Percentiles rank a stretch among this genome's conserved stretches.
Conservation (phyloP, 2,329 filamentous ascomycete species). For the Trichothecium roseum region DNA sequence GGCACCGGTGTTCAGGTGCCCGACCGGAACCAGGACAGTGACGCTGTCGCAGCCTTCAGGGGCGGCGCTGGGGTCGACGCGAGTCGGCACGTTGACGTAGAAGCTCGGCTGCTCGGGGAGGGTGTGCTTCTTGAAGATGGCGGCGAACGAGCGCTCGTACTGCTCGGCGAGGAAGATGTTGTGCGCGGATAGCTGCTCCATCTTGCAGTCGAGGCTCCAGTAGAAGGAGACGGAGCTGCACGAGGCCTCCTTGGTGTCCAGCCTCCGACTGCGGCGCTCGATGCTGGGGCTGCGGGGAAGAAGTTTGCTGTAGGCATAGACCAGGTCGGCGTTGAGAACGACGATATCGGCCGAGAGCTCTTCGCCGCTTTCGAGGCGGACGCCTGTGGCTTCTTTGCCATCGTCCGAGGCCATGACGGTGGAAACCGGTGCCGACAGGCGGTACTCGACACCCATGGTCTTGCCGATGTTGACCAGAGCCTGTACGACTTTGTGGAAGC, state of each 20-base stretch:
- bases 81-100: conserved; percentile 66
- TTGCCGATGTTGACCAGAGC: conserved; percentile 54
- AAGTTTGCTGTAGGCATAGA: conserved; percentile 64
- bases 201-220: conserved; percentile 52
- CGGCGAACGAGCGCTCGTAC: conserved; percentile 64
- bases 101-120: conserved; percentile 62
- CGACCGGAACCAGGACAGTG: conserved; percentile 62
- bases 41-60: conserved; percentile 54
- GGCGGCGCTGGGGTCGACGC: conserved; percentile 57
- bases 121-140: conserved; percentile 59
- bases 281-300: conserved; percentile 39
- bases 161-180: conserved; percentile 71
- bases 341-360: conserved; percentile 53
- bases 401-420: conserved; percentile 42
- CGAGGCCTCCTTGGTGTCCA: conserved; percentile 43
- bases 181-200: conserved; percentile 57
- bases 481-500: conserved; percentile 56
- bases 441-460: conserved; percentile 51
- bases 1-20: conserved; percentile 46
- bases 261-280: conserved; percentile 24
- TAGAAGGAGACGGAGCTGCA: conserved; percentile 71
- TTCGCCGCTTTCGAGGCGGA: conserved; percentile 47
- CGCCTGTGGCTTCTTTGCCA: conserved; percentile 44
- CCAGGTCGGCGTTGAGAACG: conserved; percentile 62
- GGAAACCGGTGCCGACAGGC: conserved; percentile 46